Evolutionary conservation across 176 grass and related monocot genomes (phyloP).

Genomic region (Rhynchospora tenuis): DNA sequence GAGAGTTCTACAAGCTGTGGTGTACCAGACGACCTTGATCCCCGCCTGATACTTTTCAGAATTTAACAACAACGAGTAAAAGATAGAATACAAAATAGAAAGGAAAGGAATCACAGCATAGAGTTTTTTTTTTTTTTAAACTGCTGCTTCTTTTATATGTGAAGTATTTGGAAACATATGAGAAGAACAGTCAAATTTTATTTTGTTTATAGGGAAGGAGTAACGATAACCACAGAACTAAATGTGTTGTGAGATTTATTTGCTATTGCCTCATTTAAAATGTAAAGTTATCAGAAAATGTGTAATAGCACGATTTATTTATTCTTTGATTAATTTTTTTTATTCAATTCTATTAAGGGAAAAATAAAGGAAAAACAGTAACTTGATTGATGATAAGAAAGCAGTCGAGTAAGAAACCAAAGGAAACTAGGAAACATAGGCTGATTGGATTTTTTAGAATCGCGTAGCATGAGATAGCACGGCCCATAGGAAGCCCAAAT

Average conservation of each 20-base stretch:
- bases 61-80: slow-evolving; percentile 15
- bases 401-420: not conserved
- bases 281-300: no score
- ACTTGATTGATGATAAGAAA: no score
- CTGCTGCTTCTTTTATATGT: not conserved
- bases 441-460: not conserved
- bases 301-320: not conserved
- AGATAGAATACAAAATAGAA: not conserved
- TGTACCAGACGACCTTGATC: slow-evolving; percentile 43
- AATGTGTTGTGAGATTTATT: no score
- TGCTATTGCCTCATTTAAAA: no score
- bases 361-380: not conserved
- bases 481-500: not conserved
- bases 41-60: slow-evolving; percentile 43
- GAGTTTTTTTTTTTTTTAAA: not conserved
- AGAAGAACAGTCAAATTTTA: not conserved
- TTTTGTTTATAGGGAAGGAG: no score
- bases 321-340: not conserved
- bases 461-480: not conserved
- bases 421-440: not conserved
- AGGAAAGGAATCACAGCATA: not conserved
- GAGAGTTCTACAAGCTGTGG: slow-evolving; percentile 14
- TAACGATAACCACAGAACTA: no score
- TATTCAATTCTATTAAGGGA: not conserved
- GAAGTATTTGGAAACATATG: not conserved